Evolutionary conservation across 2,329 filamentous ascomycete species (phyloP), one percentile per base, ranked within the genome.

Genomic region (Chaetomiaceae sp.): DNA sequence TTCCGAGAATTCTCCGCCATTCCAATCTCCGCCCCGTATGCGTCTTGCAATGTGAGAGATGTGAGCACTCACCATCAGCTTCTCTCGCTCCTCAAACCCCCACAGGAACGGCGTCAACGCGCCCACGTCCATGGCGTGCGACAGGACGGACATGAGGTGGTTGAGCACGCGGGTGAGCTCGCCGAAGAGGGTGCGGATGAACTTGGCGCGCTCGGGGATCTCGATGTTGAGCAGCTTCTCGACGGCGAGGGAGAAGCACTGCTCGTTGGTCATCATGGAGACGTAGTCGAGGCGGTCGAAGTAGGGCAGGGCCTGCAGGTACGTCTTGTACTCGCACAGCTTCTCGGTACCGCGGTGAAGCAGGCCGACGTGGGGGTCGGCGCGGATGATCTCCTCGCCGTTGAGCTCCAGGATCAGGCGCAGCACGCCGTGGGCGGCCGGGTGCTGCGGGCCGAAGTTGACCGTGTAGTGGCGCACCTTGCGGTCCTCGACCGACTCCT

Each of bases 241-340:
- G 46, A 97, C 91, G 17, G 89, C 93, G 56, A 98, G 78, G 30
- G 89, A 82, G 70, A 88, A 98, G 65, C 89, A 95, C 72, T 98
- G 93, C 77, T 98, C 93, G 70, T 98, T 98, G 62, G 93, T 98
- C 93, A 98, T 98, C 94, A 98, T 98, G 62, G 89, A 96, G 59
- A 96, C 90, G 69, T 98, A 98, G 71, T 98, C 93, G 68, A 98
- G 78, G 60, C 93, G 88, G 72, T 98, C 93, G 67, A 98, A 98
- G 76, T 98, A 98, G 47, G 93, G 93, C 64, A 98, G 76, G 48
- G 93, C 93, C 76, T 98, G 93, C 63, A 97, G 79, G 66, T 98
- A 98, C 60, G 91, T 95, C 79, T 95, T 96, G 80, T 98, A 98
- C 77, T 98, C 93, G 71, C 97, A 97, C 72, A 98, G 81, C 79